phyloP scores from a whole-genome alignment of 2,329 filamentous ascomycete genomes.

The Talaromyces sp. region DNA sequence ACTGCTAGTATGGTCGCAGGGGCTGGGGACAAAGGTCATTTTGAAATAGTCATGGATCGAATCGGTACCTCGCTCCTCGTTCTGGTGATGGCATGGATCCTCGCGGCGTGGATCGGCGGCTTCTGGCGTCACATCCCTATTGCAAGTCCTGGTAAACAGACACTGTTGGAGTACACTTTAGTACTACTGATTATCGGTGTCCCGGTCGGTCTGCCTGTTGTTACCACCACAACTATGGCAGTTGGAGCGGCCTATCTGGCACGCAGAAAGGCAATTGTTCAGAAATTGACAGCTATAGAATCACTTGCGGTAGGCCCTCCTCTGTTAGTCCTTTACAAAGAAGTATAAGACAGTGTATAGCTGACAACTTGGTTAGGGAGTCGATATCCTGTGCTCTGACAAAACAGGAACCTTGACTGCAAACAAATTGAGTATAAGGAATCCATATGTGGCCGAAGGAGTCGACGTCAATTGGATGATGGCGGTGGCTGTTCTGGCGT shows the following conservation, averaged over 20 bases:
- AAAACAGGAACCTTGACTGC: slow-evolving; percentile 71
- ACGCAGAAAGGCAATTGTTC: slow-evolving; percentile 74
- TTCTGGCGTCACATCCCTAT: slow-evolving; percentile 71
- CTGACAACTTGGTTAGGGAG: slow-evolving; percentile 44
- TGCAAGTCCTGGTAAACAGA: slow-evolving; percentile 53
- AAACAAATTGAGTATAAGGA: slow-evolving; percentile 68
- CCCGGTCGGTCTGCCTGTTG: slow-evolving; percentile 75
- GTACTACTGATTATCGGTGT: slow-evolving; percentile 74
- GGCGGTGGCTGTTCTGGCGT: slow-evolving; percentile 71
- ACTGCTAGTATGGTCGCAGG: slow-evolving; percentile 71
- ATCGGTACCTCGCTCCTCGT: slow-evolving; percentile 72
- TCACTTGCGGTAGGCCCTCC: slow-evolving; percentile 58
- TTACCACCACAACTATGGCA: slow-evolving; percentile 73
- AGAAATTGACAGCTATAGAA: slow-evolving; percentile 76
- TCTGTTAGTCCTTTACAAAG: background rate
- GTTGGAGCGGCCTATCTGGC: slow-evolving; percentile 75
- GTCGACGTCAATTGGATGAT: slow-evolving; percentile 82
- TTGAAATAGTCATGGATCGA: slow-evolving; percentile 79
- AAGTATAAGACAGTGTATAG: background rate
- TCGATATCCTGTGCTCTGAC: slow-evolving; percentile 76
- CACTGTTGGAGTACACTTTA: slow-evolving; percentile 65
- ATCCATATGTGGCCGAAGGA: slow-evolving; percentile 73
- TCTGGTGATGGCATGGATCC: slow-evolving; percentile 72
- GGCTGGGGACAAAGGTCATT: slow-evolving; percentile 71
- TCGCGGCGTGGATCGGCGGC: slow-evolving; percentile 72